Conservation (phyloP, 441 rosid species). For the Kokia cookei region DNA sequence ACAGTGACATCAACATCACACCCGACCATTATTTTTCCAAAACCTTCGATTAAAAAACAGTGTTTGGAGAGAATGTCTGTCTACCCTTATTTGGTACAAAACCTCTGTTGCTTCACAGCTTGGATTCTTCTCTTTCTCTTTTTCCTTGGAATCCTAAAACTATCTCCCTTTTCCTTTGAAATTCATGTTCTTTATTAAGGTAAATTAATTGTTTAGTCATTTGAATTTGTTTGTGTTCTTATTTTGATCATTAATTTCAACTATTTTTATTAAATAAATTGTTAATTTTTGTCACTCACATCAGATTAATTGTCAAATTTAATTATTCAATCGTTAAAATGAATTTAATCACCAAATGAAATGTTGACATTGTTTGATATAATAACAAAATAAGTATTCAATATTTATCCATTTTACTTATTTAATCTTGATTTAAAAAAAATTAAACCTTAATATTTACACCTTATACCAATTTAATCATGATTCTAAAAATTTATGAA, state of each 20-base stretch:
- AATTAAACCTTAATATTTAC: too few relatives aligned
- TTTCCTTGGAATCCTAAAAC: background rate
- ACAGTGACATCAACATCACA: background rate
- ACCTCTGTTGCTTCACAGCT: slow-evolving; percentile 1
- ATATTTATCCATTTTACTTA: too few relatives aligned
- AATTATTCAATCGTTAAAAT: accelerated
- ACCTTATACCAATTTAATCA: too few relatives aligned
- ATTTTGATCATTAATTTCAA: too few relatives aligned
- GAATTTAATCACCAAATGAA: too few relatives aligned
- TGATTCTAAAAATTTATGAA: too few relatives aligned
- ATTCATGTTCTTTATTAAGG: background rate
- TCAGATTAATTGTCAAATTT: too few relatives aligned
- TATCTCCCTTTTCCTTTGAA: background rate
- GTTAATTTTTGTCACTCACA: accelerated
- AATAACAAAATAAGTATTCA: too few relatives aligned
- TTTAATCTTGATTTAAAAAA: too few relatives aligned
- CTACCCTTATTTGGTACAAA: slow-evolving; percentile 8
- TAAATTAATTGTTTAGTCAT: background rate
- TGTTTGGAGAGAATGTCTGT: slow-evolving; percentile 33
- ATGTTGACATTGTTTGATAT: too few relatives aligned
- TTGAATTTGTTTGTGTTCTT: too few relatives aligned
- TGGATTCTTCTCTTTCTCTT: background rate
- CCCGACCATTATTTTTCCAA: slow-evolving; percentile 6
- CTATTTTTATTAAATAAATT: too few relatives aligned
- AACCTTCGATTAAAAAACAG: background rate